A percentile compares a stretch with the other conserved stretches of the same genome.
These are phyloP conservation scores for Moringa oleifera DNA, from an alignment of 345 rosid species.

Conservation along the genomic window DNA sequence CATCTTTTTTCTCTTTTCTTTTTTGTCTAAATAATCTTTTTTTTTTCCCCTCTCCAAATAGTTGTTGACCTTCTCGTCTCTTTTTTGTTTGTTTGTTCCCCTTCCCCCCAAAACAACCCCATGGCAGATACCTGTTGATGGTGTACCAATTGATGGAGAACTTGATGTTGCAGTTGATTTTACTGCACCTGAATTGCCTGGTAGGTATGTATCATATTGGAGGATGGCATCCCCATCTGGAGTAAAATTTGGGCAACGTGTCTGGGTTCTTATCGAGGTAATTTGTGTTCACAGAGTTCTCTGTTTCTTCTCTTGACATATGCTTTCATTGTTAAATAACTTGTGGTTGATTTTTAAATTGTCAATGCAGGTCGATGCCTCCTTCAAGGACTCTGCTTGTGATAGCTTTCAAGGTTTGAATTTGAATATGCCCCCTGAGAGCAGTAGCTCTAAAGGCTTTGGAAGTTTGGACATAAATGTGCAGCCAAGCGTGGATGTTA, in stretches of 20 bases:
- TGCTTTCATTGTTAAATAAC: neutral
- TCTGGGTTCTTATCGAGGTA: constrained; percentile 92
- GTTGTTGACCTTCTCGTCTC: constrained; percentile 1
- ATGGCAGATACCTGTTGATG: constrained; percentile 60
- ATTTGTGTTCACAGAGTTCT: neutral
- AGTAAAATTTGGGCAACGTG: constrained; percentile 79
- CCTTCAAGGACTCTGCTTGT: constrained; percentile 25
- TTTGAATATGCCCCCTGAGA: constrained; percentile 61
- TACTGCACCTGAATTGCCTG: constrained; percentile 66
- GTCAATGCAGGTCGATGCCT: constrained; percentile 54
- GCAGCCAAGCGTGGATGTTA: constrained; percentile 26
- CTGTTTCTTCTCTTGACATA: constrained; percentile 3
- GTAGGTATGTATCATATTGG: constrained; percentile 86
- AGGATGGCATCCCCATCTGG: constrained; percentile 71
- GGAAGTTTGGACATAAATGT: constrained; percentile 29
- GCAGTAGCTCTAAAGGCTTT: constrained; percentile 17
- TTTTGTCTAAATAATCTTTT: neutral
- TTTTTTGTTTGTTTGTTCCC: too few species aligned
- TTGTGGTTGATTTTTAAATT: neutral
- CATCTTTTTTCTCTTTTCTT: neutral
- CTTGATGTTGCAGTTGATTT: constrained; percentile 74
- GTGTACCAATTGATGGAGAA: constrained; percentile 60
- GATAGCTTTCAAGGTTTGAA: constrained; percentile 42
- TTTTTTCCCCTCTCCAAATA: neutral
- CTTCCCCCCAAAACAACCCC: too few species aligned